Percentiles rank a stretch among this genome's conserved stretches.
Conservation (phyloP, 768 basidiomycete species). For the Podaxis pistillaris region DNA sequence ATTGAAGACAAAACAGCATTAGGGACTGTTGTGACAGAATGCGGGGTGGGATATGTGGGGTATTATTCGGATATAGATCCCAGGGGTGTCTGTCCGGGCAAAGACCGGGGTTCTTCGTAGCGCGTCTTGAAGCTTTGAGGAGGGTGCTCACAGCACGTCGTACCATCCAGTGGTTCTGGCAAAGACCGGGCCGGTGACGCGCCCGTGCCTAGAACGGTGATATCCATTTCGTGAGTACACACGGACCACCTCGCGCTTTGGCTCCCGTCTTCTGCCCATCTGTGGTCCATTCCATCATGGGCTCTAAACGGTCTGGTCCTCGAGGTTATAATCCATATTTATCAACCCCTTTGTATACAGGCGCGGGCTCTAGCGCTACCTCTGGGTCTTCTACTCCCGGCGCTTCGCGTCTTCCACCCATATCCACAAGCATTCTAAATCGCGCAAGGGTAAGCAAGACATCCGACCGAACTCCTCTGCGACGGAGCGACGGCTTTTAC, state of each 20-base stretch:
- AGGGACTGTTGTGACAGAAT: too few species aligned
- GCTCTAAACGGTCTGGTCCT: constrained; percentile 6
- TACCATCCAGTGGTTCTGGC: too few species aligned
- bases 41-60: too few species aligned
- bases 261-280: constrained; percentile 1
- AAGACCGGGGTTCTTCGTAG: too few species aligned
- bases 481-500: background rate
- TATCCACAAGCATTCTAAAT: background rate
- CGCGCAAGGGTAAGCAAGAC: background rate
- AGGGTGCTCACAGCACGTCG: too few species aligned
- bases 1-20: too few species aligned
- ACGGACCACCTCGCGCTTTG: background rate
- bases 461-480: background rate
- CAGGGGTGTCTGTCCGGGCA: too few species aligned
- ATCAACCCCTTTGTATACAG: background rate
- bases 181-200: constrained; percentile 3
- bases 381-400: background rate
- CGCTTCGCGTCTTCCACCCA: background rate
- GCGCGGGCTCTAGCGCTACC: background rate
- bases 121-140: too few species aligned
- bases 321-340: background rate
- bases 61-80: too few species aligned
- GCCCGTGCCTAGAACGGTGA: too few species aligned
- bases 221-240: background rate
- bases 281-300: background rate